Base-by-base conservation (phyloP, 768 basidiomycete genomes). In the Termitomyces sp. region DNA sequence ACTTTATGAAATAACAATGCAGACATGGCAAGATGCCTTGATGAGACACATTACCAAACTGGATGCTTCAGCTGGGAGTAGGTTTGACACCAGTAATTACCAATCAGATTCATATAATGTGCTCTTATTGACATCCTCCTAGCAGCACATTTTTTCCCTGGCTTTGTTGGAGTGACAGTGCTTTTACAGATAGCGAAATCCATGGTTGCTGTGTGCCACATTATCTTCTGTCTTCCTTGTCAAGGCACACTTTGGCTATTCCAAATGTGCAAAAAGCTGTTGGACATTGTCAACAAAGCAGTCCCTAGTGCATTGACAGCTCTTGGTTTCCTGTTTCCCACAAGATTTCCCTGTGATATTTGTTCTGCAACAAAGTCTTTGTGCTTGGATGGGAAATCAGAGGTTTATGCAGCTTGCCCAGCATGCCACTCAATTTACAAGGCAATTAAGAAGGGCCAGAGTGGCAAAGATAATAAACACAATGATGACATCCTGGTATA, bases 381-480 rank as follows among this genome's bases (percentile, higher is more conserved):
- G 29, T 46, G 64, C 29, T 56, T 71, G 43, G 57, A 71, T 11
- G 45, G 58, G 4, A 63, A 62, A 40, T 63, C 62, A 5, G 61
- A 54, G 25, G 63, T 65, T 29, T 67, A 65, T 50, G 64, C 64
- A 11, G 64, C 56, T 31, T 70, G 69, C 53, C 64, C 63, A 31
- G 53, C 29, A 12, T 70, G 67, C 38, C 65, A 67, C 45, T 38
- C 12, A n/a, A 66, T 60, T 29, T 63, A 70, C 50, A 20, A 45
- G 17, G 55, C 65, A 9, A 37, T 43, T 12, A 14, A 25, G 25
- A 25, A 42, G 29, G 40, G 40, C 40, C 14, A 15, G 2, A 15
- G 12, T 42, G 5, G 14, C 3, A 5, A 42, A 1, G 12, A 42
- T 15, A 5, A 42, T 15, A 15, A 14, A 3, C 40, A 4, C 1